A percentile compares a stretch with the other conserved stretches of the same genome.
Evolutionary conservation across 768 basidiomycete genomes (phyloP).

Genomic region (Pisolithus sp.): DNA sequence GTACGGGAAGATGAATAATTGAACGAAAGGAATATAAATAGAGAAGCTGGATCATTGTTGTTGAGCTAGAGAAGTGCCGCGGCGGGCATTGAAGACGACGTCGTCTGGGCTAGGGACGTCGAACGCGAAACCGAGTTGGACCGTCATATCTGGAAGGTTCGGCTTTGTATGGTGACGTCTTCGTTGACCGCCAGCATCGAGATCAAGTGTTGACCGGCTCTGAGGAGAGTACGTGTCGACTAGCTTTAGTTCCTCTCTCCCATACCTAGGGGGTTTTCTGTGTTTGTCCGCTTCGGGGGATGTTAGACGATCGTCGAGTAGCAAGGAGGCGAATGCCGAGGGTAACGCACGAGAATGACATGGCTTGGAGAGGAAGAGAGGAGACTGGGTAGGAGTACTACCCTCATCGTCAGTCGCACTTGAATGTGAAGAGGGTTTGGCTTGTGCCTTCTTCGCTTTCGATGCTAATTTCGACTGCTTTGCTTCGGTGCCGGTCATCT

Average conservation of each 20-base stretch:
- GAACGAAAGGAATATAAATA: neutral
- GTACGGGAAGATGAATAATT: neutral
- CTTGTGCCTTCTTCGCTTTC: slow-evolving; percentile 59
- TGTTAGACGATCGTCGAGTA: slow-evolving; percentile 48
- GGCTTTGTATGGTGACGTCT: slow-evolving; percentile 6
- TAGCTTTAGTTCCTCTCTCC: slow-evolving; percentile 26
- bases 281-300: slow-evolving; percentile 31
- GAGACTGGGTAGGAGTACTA: slow-evolving; percentile 33
- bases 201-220: slow-evolving; percentile 23
- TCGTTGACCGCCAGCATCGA: slow-evolving; percentile 7
- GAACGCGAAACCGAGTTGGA: slow-evolving; percentile 52
- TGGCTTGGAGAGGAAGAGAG: slow-evolving; percentile 53
- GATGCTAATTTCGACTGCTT: slow-evolving; percentile 71
- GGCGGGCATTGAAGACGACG: slow-evolving; percentile 72
- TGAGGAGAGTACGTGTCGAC: slow-evolving; percentile 26
- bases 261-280: slow-evolving; percentile 23
- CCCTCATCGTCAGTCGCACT: slow-evolving; percentile 35
- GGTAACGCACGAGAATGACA: slow-evolving; percentile 64
- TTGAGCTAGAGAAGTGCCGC: slow-evolving; percentile 57
- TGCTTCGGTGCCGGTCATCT: slow-evolving; percentile 27
- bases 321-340: slow-evolving; percentile 70
- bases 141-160: slow-evolving; percentile 30
- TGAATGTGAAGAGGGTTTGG: slow-evolving; percentile 32
- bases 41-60: slow-evolving; percentile 19
- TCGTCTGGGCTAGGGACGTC: slow-evolving; percentile 91